phyloP scores from a whole-genome alignment of 805 yeast species.

The Candida ipomoeae region DNA sequence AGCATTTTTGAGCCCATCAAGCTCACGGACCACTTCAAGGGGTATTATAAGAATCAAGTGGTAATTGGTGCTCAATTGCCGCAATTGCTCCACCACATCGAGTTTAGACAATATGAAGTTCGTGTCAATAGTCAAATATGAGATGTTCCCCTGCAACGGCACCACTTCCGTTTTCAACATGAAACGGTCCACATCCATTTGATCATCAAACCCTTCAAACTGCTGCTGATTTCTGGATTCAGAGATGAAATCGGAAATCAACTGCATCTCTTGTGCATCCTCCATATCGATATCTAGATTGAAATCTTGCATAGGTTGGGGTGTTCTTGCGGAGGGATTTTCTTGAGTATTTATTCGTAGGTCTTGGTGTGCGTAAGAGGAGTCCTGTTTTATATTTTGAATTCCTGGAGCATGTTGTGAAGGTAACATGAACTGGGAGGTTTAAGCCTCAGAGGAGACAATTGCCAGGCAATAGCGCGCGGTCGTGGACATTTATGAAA shows the following conservation, averaged over 20 bases:
- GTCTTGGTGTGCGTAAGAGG: not conserved
- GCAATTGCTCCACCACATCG: constrained; percentile 50
- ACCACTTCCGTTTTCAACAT: constrained; percentile 12
- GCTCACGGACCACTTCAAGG: constrained; percentile 60
- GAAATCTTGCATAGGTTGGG: not conserved
- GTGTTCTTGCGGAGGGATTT: too few relatives aligned
- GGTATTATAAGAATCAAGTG: constrained; percentile 64
- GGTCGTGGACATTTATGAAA: not conserved
- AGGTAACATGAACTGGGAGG: not conserved
- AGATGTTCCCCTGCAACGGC: constrained; percentile 19
- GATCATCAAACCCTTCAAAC: constrained; percentile 7
- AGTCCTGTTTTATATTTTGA: not conserved
- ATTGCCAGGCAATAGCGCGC: too few relatives aligned
- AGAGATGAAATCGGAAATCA: constrained; percentile 40
- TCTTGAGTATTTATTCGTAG: not conserved
- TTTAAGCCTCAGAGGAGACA: too few relatives aligned
- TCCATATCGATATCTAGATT: constrained; percentile 34
- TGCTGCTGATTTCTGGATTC: constrained; percentile 8
- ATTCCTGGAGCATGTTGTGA: not conserved
- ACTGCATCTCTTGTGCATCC: constrained; percentile 39
- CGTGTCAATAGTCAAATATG: constrained; percentile 70
- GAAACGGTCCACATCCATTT: constrained; percentile 17
- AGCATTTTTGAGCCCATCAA: constrained; percentile 74
- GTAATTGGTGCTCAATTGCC: constrained; percentile 35
- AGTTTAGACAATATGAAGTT: constrained; percentile 75